phyloP scores from a whole-genome alignment of 805 yeast species.

The Barnettozyma botsteinii region DNA sequence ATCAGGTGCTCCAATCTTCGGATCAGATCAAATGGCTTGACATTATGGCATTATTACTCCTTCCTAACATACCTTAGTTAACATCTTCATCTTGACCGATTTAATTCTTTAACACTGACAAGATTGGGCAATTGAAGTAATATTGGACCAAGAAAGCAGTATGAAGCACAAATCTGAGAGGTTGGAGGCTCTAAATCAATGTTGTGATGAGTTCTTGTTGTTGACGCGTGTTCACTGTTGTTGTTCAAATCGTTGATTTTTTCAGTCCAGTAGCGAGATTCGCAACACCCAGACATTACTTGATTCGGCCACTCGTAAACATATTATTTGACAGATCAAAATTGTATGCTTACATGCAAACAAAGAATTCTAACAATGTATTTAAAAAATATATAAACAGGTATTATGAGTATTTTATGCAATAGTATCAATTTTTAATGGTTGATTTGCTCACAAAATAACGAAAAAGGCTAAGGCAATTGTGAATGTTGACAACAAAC shows the following conservation, averaged over 20 bases:
- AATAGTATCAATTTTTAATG: too few species aligned
- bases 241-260: conserved; percentile 5
- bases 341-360: too few species aligned
- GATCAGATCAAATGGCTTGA: neutral
- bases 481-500: neutral
- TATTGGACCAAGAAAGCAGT: neutral
- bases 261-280: neutral
- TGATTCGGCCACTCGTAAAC: neutral
- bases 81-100: conserved; percentile 66
- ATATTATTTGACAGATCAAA: too few species aligned
- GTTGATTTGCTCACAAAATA: neutral
- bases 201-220: neutral
- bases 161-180: neutral
- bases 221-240: conserved; percentile 14
- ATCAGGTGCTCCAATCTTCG: neutral
- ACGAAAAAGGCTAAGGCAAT: neutral
- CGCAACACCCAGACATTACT: conserved; percentile 3
- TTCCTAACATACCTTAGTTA: conserved; percentile 50
- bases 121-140: neutral
- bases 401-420: too few species aligned
- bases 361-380: too few species aligned
- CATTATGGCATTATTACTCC: neutral
- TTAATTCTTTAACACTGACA: neutral
- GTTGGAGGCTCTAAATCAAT: neutral
- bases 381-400: too few species aligned